Percentiles rank a stretch among this genome's conserved stretches.
phyloP scores from a whole-genome alignment of 352 stramenopile species.

The Pythium phragmiticola region DNA sequence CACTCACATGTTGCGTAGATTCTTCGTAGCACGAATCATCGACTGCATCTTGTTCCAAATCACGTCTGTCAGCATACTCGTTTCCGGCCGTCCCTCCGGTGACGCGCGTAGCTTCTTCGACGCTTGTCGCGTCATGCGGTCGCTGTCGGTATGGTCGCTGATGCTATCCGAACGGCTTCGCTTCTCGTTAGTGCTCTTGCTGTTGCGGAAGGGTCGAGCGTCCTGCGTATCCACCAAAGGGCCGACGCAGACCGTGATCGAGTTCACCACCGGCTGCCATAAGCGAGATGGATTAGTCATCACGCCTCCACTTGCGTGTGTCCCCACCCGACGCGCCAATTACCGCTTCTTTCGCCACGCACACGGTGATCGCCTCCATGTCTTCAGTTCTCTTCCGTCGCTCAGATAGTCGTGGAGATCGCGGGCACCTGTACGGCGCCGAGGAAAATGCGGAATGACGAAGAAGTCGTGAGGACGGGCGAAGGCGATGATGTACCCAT shows the following conservation, averaged over 20 bases:
- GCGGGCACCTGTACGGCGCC: not conserved
- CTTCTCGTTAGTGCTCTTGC: not conserved
- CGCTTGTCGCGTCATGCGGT: not conserved
- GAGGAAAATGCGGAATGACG: conserved; percentile 8
- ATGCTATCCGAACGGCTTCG: conserved; percentile 9
- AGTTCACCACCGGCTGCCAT: not conserved
- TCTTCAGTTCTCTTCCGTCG: not conserved
- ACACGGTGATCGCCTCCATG: conserved; percentile 12
- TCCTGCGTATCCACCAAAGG: not conserved
- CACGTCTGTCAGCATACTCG: conserved; percentile 11
- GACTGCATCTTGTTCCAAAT: conserved; percentile 19
- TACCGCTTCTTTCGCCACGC: conserved; percentile 6
- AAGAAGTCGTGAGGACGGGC: not conserved
- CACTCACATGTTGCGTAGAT: conserved; percentile 21
- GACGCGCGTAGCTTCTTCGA: not conserved
- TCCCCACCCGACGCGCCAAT: not conserved
- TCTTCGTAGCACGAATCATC: conserved; percentile 16
- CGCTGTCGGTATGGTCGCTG: conserved; percentile 5
- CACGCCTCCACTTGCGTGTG: too few species aligned
- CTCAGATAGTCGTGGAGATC: not conserved
- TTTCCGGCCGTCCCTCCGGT: not conserved
- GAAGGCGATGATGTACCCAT: conserved; percentile 4
- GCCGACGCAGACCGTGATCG: not conserved
- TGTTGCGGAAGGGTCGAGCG: not conserved
- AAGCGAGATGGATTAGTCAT: not conserved